These are phyloP conservation scores for Boletus vermiculosoides DNA, from an alignment of 768 basidiomycete genomes.

Conservation along the genomic window DNA sequence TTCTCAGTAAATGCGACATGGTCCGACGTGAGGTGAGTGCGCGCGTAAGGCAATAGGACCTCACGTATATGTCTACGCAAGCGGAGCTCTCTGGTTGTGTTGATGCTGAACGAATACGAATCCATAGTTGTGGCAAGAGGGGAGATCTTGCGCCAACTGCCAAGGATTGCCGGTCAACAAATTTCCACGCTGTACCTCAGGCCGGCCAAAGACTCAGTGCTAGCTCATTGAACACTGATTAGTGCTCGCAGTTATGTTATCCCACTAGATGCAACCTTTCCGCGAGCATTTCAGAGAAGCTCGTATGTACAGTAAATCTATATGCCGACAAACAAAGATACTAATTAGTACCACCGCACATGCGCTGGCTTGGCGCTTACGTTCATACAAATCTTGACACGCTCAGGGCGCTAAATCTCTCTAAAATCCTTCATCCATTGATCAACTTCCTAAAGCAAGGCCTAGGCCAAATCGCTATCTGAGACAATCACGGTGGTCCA, in stretches of 20 bases:
- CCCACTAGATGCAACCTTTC: background rate
- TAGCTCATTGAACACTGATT: background rate
- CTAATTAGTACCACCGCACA: background rate
- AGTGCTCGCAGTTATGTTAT: background rate
- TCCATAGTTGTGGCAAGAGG: constrained; percentile 11
- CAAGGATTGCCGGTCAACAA: background rate
- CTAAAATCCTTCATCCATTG: background rate
- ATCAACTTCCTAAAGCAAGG: background rate
- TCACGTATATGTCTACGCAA: constrained; percentile 48
- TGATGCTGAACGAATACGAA: constrained; percentile 15
- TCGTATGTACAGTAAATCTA: background rate
- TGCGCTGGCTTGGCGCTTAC: background rate
- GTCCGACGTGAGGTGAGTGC: constrained; percentile 52
- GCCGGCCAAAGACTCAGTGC: background rate
- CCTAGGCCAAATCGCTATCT: background rate
- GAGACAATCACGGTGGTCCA: background rate
- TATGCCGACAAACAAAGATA: background rate
- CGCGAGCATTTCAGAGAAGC: background rate
- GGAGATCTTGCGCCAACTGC: background rate
- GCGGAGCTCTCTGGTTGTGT: constrained; percentile 22
- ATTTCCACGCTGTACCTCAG: constrained; percentile 1
- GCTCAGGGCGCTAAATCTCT: background rate
- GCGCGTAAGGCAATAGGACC: constrained; percentile 53
- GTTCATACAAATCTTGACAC: background rate
- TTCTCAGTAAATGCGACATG: constrained; percentile 53